These are phyloP conservation scores for Termitomyces sp. DNA, from an alignment of 768 basidiomycete species.

Conservation along the genomic window DNA sequence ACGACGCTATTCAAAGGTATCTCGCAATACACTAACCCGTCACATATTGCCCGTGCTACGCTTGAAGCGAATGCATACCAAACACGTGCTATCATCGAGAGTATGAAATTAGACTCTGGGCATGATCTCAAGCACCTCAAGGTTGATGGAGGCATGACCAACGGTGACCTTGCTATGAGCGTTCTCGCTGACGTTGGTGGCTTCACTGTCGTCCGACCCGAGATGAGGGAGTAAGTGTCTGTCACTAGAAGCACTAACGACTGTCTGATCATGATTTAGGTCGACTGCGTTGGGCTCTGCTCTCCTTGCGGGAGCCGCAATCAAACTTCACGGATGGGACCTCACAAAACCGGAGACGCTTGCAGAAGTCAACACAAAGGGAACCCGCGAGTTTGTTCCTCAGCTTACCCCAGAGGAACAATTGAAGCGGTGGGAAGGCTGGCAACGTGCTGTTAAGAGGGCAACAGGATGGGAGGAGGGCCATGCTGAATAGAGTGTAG, in stretches of 20 bases:
- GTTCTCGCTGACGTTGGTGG: conserved; percentile 87
- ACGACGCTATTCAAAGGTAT: conserved; percentile 37
- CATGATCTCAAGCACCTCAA: conserved; percentile 77
- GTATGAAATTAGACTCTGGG: conserved; percentile 89
- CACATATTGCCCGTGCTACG: conserved; percentile 92
- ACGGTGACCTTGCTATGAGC: conserved; percentile 84
- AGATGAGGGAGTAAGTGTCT: conserved; percentile 87
- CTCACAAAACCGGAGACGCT: conserved; percentile 78
- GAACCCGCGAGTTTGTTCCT: conserved; percentile 67
- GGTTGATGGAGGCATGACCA: conserved; percentile 99
- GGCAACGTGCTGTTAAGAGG: conserved; percentile 87
- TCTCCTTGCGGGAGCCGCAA: conserved; percentile 84
- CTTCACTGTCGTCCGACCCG: conserved; percentile 85
- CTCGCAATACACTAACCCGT: conserved; percentile 83
- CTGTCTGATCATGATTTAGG: conserved; percentile 30
- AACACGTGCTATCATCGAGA: conserved; percentile 90
- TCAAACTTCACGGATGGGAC: conserved; percentile 91
- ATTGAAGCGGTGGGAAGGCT: conserved; percentile 64
- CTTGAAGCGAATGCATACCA: conserved; percentile 96
- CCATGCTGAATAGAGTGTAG: conserved; percentile 18
- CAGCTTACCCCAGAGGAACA: conserved; percentile 44
- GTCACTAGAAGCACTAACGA: not conserved
- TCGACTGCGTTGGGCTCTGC: conserved; percentile 96
- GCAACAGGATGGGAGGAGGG: conserved; percentile 78
- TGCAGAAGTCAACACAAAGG: conserved; percentile 79